Evolutionary conservation across 305 asterid species (phyloP), one percentile per base, ranked within the genome.

Genomic region (Plantago lanceolata): DNA sequence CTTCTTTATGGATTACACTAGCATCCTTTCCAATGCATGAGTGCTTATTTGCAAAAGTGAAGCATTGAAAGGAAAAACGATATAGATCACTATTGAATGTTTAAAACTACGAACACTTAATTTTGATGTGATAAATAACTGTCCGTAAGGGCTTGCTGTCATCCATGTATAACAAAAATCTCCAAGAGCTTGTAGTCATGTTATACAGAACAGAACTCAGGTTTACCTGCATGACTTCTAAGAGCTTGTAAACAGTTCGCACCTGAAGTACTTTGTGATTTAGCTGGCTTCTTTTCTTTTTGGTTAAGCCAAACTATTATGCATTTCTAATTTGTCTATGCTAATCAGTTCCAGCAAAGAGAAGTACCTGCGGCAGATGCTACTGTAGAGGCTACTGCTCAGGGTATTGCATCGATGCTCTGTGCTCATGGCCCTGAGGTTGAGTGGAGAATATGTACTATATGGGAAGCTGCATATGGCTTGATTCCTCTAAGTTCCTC

Each of bases 401-500:
- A 94, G 71, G 99, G 97, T 65, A 90, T 94, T 79, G 97, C 99
- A 20, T 94, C 99, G 16, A 90, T 94, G 99, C 99, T 94, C 68
- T 94, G 99, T 71, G 96, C 99, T 66, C 97, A 94, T 71, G 99
- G 97, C 40, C 96, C 97, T 19, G 99, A 94, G 85, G 99, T 90
- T 57, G 97, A 94, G 75, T 94, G 99, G 99, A 85, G 99, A 75
- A 90, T 94, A 79, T 90, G 99, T 74, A 94, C 99, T 49, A 81
- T 94, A 64, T 94, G 99, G 99, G 99, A 94, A 88, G 99, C 97
- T 66, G 99, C 99, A 57, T 94, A 94, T 74, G 99, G 99, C 55
- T 77, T 94, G 76, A 88, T 94, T 81, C 99, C 99, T 44, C 73
- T 94, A 79, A 88, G 95, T 72, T 94, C 99, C 63, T 94, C 96